Percentiles rank a stretch among this genome's conserved stretches.
Conservation (phyloP, 1,284 basidiomycete species). For the Ustilago cynodontis region DNA sequence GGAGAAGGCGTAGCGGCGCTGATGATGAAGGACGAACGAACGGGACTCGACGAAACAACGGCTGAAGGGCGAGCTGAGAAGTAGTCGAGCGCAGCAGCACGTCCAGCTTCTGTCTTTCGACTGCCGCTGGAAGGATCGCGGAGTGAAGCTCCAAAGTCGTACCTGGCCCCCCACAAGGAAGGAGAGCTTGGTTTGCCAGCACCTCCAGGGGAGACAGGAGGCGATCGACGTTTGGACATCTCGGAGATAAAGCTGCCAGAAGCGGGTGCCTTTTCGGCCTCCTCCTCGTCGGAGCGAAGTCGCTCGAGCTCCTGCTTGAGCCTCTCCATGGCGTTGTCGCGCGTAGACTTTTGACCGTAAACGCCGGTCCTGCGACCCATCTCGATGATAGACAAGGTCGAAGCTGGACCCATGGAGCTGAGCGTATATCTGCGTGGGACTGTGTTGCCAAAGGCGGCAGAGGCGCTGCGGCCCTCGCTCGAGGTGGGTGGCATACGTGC, state of each 20-base stretch:
- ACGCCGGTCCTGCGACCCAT: constrained; percentile 58
- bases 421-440: constrained; percentile 49
- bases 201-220: constrained; percentile 63
- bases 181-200: constrained; percentile 65
- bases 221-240: constrained; percentile 54
- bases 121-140: constrained; percentile 69
- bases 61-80: constrained; percentile 57
- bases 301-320: constrained; percentile 73
- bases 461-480: constrained; percentile 16
- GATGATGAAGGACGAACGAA: constrained; percentile 39
- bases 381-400: constrained; percentile 53
- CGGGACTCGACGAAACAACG: constrained; percentile 16
- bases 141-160: constrained; percentile 74
- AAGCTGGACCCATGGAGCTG: constrained; percentile 32
- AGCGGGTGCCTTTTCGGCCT: constrained; percentile 60
- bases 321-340: constrained; percentile 69
- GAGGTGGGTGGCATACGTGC: constrained; percentile 32
- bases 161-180: constrained; percentile 66
- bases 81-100: constrained; percentile 64
- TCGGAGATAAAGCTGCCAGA: constrained; percentile 43
- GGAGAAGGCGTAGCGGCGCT: constrained; percentile 56
- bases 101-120: constrained; percentile 53
- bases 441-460: constrained; percentile 34
- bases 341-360: constrained; percentile 66
- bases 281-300: constrained; percentile 72